A percentile compares a stretch with the other conserved stretches of the same genome.
phyloP scores from a whole-genome alignment of 2,329 filamentous ascomycete species.

The Rhinocladiella similis region DNA sequence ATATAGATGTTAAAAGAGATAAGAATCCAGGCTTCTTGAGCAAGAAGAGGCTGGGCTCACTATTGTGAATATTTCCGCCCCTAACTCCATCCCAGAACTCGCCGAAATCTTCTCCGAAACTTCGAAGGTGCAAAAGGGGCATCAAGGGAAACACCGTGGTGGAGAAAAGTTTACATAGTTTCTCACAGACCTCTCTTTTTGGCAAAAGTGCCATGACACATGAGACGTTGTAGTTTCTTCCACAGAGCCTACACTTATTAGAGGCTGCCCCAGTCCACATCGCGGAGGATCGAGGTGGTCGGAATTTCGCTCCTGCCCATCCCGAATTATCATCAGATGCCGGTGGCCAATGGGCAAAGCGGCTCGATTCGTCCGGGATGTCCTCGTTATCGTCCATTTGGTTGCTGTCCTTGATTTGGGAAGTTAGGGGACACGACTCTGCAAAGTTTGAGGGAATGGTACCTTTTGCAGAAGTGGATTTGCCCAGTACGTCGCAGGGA shows the following conservation, averaged over 20 bases:
- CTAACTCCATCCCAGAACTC: conserved; percentile 17
- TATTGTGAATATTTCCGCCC: conserved; percentile 11
- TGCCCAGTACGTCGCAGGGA: conserved; percentile 15
- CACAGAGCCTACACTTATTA: conserved; percentile 22
- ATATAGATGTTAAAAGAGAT: conserved; percentile 20
- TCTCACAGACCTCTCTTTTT: conserved; percentile 16
- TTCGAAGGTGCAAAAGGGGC: conserved; percentile 20
- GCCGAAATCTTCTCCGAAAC: conserved; percentile 23
- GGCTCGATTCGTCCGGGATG: too few species aligned
- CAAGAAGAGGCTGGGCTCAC: conserved; percentile 16
- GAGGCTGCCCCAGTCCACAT: conserved; percentile 10
- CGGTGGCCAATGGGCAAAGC: too few species aligned
- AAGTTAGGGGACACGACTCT: too few species aligned
- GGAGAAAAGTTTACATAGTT: conserved; percentile 22
- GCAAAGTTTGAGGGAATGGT: too few species aligned
- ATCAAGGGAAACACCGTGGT: conserved; percentile 24
- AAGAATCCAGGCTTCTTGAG: conserved; percentile 24
- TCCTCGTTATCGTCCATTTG: too few species aligned
- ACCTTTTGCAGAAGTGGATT: too few species aligned
- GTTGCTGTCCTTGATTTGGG: too few species aligned
- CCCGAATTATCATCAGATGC: too few species aligned
- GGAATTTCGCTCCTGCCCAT: conserved; percentile 12
- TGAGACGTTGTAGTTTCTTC: conserved; percentile 20
- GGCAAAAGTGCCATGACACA: conserved; percentile 23
- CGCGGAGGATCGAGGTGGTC: conserved; percentile 10